Evolutionary conservation across 2,329 filamentous ascomycete species (phyloP), one percentile per base, ranked within the genome.

Genomic region (Botryotinia narcissicola): DNA sequence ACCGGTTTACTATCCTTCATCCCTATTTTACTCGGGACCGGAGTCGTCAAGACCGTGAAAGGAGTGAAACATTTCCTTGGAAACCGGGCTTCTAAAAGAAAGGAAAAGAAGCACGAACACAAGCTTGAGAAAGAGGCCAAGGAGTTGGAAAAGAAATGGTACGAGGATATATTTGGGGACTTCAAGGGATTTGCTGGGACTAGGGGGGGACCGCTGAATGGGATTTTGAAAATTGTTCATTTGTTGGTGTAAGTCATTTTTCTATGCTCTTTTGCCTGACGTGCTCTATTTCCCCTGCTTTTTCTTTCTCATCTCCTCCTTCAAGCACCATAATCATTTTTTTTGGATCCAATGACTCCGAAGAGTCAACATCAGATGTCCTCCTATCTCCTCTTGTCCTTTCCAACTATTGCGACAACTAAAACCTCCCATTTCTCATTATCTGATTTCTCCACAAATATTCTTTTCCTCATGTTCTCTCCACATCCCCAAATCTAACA

Each of bases 191-290:
- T 80, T 73, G 77, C 72, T 1, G 77, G 78, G 7, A 73, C 76
- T 9, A 79, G 78, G 51, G 74, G 71, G 1, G 78, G 78, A 0
- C 76, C 79, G 5, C n/a, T 80, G 32, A 75, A 79, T 64, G 79
- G 79, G 4, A 61, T 79, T n/a, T 64, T 80, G 71, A 80, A 77
- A 73, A 74, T 80, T n/a, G n/a, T 79, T 44, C 78, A 79, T 46
- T 78, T 80, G 77, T 70, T 75, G 37, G 68, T 78, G 79, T 80
- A 68, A 74, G 79, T 79, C 48, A 54, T 46, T 32, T 60, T 16
- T n/a, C 63, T 44, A 60, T 35, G 46, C 29, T 61, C 14, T 62
- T 29, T 51, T 18, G 46, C 20, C 22, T 35, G 32, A 29, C 16
- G 7, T 46, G 16, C 48, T 40, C 37, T 42, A 18, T 42, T 54